Evolutionary conservation across 1,284 basidiomycete genomes (phyloP), one percentile per base, ranked within the genome.

Genomic region (Irpex sp.): DNA sequence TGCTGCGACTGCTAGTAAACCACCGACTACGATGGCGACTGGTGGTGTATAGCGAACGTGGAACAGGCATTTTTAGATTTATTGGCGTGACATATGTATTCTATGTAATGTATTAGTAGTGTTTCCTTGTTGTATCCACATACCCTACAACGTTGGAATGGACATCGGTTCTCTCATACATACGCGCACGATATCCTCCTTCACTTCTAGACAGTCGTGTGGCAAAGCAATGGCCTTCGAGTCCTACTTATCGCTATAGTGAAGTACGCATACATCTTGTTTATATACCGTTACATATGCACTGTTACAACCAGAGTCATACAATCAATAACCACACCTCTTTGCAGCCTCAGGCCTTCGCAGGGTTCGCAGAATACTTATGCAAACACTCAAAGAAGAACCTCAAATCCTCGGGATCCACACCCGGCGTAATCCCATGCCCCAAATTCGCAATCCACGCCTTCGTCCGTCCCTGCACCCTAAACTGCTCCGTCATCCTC

Each of bases 391-490:
- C 85, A 66, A 97, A 85, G 81, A 96, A 97, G 86, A 88, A 96
- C 59, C 83, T 81, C 76, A 96, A 81, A 75, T 96, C 93, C 64
- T 96, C 94, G 36, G 94, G 92, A 73, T 96, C 88, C 17, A 97
- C 94, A n/a, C 87, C 90, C n/a, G 95, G 95, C 8, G 94, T 96
- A 69, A 99, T 97, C 3, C 97, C 97, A 75, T 99, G 97, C 1
- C 97, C 97, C 37, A 99, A 79, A 77, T 99, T 99, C 31, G 93
- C 93, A 71, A 99, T 98, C 94, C 95, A 97, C 5, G 86, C 90
- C 59, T 81, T 81, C 8, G 78, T 67, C 55, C 82, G 78, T 67
- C 78, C 76, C 46, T 80, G 77, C 4, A 83, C 84, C 63, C 77
- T 83, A 79, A 98, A 98, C 21, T 84, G 83, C 66, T 86, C 81